Evolutionary conservation across 805 yeast genomes (phyloP).

Genomic region (Naumovozyma castellii): DNA sequence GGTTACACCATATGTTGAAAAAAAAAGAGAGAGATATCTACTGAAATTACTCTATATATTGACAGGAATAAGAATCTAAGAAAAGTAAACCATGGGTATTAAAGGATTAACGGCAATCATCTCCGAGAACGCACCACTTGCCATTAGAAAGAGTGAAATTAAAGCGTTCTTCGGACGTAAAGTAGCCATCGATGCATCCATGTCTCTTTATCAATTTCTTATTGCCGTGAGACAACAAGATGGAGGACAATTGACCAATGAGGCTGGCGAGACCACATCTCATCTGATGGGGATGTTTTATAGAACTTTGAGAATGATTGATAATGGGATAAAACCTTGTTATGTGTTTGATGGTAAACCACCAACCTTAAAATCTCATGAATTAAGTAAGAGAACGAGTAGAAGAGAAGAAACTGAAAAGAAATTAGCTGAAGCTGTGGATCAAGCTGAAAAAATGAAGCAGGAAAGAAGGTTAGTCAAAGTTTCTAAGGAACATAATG

Average conservation of each 20-base stretch:
- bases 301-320: slow-evolving; percentile 81
- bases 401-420: slow-evolving; percentile 77
- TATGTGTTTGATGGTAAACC: slow-evolving; percentile 98
- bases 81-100: slow-evolving; percentile 38
- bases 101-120: slow-evolving; percentile 80
- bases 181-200: slow-evolving; percentile 94
- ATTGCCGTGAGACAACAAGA: slow-evolving; percentile 96
- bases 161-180: slow-evolving; percentile 85
- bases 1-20: too few species aligned
- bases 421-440: slow-evolving; percentile 64
- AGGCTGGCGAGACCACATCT: slow-evolving; percentile 84
- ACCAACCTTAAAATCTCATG: slow-evolving; percentile 88
- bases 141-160: slow-evolving; percentile 69
- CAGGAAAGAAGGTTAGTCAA: slow-evolving; percentile 77
- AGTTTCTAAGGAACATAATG: slow-evolving; percentile 85
- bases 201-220: slow-evolving; percentile 91
- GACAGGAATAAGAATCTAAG: too few species aligned
- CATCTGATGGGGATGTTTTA: slow-evolving; percentile 96
- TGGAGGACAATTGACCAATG: slow-evolving; percentile 85
- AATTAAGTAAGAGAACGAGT: slow-evolving; percentile 73
- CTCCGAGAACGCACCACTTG: slow-evolving; percentile 80
- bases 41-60: too few species aligned
- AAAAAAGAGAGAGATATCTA: too few species aligned
- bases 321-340: slow-evolving; percentile 89
- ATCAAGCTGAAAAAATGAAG: slow-evolving; percentile 62